A percentile compares a stretch with the other conserved stretches of the same genome.
These are phyloP conservation scores for Acorus calamus DNA, from an alignment of 106 monocot species.

Conservation along the genomic window DNA sequence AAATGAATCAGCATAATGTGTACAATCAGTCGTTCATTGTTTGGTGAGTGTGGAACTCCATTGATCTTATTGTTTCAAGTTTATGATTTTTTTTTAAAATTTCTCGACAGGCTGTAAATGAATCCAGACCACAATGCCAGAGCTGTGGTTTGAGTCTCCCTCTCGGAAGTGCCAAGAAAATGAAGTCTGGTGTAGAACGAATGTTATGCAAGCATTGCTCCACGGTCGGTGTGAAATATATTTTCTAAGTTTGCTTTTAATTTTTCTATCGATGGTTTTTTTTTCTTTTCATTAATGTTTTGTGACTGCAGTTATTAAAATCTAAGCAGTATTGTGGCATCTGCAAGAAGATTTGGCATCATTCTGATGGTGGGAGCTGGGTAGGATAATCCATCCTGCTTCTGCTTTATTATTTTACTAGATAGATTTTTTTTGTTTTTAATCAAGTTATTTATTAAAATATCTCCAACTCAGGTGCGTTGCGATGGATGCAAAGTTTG, in stretches of 20 bases:
- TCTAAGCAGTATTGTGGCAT: constrained; percentile 91
- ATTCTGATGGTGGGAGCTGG: constrained; percentile 71
- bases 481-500: constrained; percentile 92
- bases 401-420: too few species aligned
- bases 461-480: constrained; percentile 35
- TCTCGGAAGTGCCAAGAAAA: constrained; percentile 50
- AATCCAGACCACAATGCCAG: constrained; percentile 38
- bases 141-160: constrained; percentile 61
- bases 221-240: constrained; percentile 34
- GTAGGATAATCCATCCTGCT: constrained; percentile 25
- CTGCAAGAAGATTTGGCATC: constrained; percentile 93
- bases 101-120: constrained; percentile 22
- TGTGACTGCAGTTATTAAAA: constrained; percentile 45
- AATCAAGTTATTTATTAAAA: too few species aligned
- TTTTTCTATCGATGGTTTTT: not conserved
- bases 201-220: constrained; percentile 63
- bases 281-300: not conserved
- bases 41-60: too few species aligned
- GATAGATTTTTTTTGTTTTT: too few species aligned
- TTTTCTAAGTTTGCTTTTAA: not conserved
- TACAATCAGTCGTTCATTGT: too few species aligned
- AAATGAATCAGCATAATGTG: too few species aligned
- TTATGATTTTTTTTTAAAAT: too few species aligned
- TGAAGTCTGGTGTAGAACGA: constrained; percentile 37
- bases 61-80: too few species aligned